phyloP scores from a whole-genome alignment of 495 filamentous ascomycete species.

The Astrothelium macrocarpum region DNA sequence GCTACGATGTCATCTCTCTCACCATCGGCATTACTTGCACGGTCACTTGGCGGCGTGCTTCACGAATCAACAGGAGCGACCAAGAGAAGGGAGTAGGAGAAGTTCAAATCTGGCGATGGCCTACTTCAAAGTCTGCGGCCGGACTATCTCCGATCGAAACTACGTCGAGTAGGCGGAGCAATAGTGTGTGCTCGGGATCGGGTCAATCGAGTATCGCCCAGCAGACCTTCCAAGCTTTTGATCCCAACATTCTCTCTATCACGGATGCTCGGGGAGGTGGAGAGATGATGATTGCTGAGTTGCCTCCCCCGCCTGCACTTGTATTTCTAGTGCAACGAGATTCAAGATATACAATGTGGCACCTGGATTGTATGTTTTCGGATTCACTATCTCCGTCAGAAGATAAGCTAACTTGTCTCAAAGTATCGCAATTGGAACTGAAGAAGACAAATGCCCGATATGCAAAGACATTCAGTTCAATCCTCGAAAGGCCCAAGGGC shows the following conservation, averaged over 20 bases:
- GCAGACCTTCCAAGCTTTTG: slow-evolving; percentile 1
- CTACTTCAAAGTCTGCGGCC: neutral
- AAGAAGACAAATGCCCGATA: slow-evolving; percentile 1
- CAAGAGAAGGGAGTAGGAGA: slow-evolving; percentile 3
- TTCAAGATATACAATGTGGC: slow-evolving; percentile 1
- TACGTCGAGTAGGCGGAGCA: neutral
- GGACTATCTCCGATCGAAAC: neutral
- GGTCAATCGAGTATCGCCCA: neutral
- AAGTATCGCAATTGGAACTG: neutral
- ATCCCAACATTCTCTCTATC: neutral
- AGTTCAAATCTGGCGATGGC: slow-evolving; percentile 3
- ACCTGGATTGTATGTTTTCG: slow-evolving; percentile 5
- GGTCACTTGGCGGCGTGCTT: slow-evolving; percentile 2
- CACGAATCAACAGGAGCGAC: neutral
- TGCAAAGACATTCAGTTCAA: neutral
- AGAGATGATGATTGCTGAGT: slow-evolving; percentile 1
- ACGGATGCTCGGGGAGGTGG: slow-evolving; percentile 5
- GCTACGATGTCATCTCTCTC: slow-evolving; percentile 2
- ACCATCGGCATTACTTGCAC: slow-evolving; percentile 1
- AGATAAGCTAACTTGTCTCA: neutral
- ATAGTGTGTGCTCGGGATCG: neutral
- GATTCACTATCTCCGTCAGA: neutral
- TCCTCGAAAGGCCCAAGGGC: slow-evolving; percentile 2
- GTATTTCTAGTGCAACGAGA: neutral
- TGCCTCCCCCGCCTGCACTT: slow-evolving; percentile 2